Evolutionary conservation across 164 flowering plant genomes (phyloP), one percentile per base, ranked within the genome.

Genomic region (Macadamia integrifolia): DNA sequence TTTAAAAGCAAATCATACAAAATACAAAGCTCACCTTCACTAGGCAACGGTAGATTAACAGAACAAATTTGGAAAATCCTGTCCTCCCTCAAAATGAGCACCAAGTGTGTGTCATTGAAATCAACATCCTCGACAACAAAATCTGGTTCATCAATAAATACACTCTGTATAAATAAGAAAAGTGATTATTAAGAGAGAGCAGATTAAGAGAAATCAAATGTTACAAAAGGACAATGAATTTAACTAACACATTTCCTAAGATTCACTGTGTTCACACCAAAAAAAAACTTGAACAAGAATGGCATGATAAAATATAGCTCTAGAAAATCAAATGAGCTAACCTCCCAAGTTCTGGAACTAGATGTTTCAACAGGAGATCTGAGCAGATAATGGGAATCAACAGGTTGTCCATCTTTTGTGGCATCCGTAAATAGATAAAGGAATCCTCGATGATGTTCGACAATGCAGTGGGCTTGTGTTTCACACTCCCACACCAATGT

Each of bases 341-440:
- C 98, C 99, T 90, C 90, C 99, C 98, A 92, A 46, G 43, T 79
- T 77, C 81, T 77, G 6, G 79, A 74, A 75, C 66, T 65, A 46
- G 77, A 74, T 67, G 75, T 71, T 68, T 74, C 76, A 76, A 86
- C 81, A 67, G 90, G 90, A 76, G 78, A 74, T 7, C 88, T 78
- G 40, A 94, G 88, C 66, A 94, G 88, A 77, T 92, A 90, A 81
- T 90, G 96, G 68, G 74, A 66, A 75, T 94, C 90, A 72, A 78
- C 86, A 57, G 79, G 71, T 65, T 80, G 77, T 6, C 89, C 90
- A 6, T 69, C 87, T 72, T 76, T 89, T 32, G 83, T 71, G 75
- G 98, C 98, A 82, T 94, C 88, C 3, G 99, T 92, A 69, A 92
- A 92, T 43, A 89, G 70, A 80, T 87, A 94, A 71, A 95, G 88